Evolutionary conservation across 2,329 filamentous ascomycete species (phyloP).

Genomic region (Calonectria hawksworthii): DNA sequence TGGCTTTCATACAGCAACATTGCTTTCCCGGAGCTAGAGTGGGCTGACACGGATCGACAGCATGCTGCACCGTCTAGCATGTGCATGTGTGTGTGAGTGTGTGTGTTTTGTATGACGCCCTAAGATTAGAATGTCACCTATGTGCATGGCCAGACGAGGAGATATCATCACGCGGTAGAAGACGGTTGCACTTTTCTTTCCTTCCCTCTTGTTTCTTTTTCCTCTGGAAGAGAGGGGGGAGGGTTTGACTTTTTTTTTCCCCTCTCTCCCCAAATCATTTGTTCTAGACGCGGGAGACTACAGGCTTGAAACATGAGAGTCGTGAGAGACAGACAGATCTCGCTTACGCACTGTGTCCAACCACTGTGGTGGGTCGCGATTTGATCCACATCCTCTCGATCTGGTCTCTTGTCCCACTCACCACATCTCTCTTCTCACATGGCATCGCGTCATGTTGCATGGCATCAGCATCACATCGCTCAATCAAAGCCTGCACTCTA

Average conservation of each 20-base stretch:
- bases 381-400: slow-evolving; percentile 20
- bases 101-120: neutral
- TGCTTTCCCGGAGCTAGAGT: slow-evolving; percentile 12
- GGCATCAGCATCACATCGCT: neutral
- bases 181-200: neutral
- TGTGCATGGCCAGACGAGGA: neutral
- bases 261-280: neutral
- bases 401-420: slow-evolving; percentile 34
- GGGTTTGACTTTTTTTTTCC: neutral
- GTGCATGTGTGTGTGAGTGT: neutral
- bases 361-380: slow-evolving; percentile 6
- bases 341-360: slow-evolving; percentile 10
- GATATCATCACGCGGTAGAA: neutral
- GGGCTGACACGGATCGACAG: slow-evolving; percentile 5
- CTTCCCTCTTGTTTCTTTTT: neutral
- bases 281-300: neutral
- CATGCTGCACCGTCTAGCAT: neutral
- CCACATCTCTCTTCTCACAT: slow-evolving; percentile 15
- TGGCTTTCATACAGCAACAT: slow-evolving; percentile 3
- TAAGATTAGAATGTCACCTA: neutral
- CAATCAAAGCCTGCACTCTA: neutral
- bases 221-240: neutral
- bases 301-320: slow-evolving; percentile 3
- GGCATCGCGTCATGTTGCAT: slow-evolving; percentile 12
- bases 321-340: neutral